phyloP scores from a whole-genome alignment of 768 basidiomycete species.

The Coprinellus micaceus region DNA sequence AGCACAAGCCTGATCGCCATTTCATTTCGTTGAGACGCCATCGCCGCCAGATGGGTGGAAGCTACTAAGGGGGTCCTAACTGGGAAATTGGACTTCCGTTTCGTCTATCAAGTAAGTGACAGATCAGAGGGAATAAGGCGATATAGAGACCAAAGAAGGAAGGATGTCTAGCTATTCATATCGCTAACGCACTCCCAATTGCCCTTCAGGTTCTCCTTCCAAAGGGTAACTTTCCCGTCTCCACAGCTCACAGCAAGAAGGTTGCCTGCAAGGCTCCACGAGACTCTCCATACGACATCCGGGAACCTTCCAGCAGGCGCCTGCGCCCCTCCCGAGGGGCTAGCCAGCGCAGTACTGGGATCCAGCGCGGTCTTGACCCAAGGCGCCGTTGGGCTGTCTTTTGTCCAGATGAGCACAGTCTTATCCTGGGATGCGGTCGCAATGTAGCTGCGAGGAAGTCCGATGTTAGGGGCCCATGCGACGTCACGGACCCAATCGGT shows the following conservation, averaged over 20 bases:
- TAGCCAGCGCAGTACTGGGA: constrained; percentile 52
- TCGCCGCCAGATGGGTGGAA: too few species aligned
- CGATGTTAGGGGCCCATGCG: constrained; percentile 98
- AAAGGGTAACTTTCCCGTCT: constrained; percentile 95
- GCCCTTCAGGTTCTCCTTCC: constrained; percentile 97
- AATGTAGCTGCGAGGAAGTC: constrained; percentile 90
- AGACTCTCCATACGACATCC: constrained; percentile 98
- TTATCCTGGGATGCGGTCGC: constrained; percentile 95
- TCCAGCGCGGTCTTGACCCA: constrained; percentile 84
- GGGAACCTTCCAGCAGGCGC: constrained; percentile 79
- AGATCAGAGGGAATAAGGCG: not conserved
- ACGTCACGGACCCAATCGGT: constrained; percentile 98
- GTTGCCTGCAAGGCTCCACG: constrained; percentile 96
- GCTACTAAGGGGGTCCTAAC: too few species aligned
- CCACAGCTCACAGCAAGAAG: constrained; percentile 95
- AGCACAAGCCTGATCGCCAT: too few species aligned
- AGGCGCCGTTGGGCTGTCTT: constrained; percentile 65
- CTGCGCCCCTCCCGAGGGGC: constrained; percentile 40
- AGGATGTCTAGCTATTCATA: constrained; percentile 66
- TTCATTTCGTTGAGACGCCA: not conserved
- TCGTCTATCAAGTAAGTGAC: not conserved
- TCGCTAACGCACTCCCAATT: constrained; percentile 97
- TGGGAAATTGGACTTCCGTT: too few species aligned
- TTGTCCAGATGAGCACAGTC: constrained; percentile 89
- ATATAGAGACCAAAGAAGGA: not conserved